Conservation (phyloP, 2,329 filamentous ascomycete species). For the Pseudonectria buxi region DNA sequence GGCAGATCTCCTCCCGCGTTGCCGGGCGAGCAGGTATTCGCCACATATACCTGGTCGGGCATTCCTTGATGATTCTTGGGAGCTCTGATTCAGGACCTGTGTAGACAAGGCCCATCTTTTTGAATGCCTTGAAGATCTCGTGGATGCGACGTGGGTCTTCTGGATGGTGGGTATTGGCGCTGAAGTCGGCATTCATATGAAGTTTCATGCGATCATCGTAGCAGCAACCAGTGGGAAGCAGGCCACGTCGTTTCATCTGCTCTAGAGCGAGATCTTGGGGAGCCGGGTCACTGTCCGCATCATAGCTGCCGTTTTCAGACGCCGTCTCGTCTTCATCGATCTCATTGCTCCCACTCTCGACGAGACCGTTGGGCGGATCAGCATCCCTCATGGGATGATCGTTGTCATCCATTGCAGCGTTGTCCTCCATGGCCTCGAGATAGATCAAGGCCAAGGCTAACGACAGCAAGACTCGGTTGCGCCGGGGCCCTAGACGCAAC, state of each 20-base stretch:
- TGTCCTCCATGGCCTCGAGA: slow-evolving; percentile 1
- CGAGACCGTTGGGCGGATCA: slow-evolving; percentile 21
- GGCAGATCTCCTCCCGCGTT: slow-evolving; percentile 69
- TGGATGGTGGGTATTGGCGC: slow-evolving; percentile 72
- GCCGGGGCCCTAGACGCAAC: too few relatives aligned
- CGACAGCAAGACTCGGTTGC: too few relatives aligned
- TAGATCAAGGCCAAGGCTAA: too few relatives aligned
- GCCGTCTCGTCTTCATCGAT: slow-evolving; percentile 28
- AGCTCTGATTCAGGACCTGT: slow-evolving; percentile 50
- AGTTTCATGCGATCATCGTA: slow-evolving; percentile 96
- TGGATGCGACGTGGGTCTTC: slow-evolving; percentile 91
- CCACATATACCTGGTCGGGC: slow-evolving; percentile 59
- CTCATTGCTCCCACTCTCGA: slow-evolving; percentile 9
- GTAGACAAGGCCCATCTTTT: slow-evolving; percentile 70
- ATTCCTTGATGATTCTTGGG: slow-evolving; percentile 42
- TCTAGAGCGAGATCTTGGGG: slow-evolving; percentile 32
- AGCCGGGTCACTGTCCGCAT: slow-evolving; percentile 29
- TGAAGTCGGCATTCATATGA: slow-evolving; percentile 78
- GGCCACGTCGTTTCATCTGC: slow-evolving; percentile 36
- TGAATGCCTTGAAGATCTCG: slow-evolving; percentile 86
- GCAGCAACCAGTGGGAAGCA: slow-evolving; percentile 68
- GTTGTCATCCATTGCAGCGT: slow-evolving; percentile 34
- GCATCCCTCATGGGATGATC: slow-evolving; percentile 39
- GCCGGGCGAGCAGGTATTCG: slow-evolving; percentile 75
- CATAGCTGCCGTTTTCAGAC: slow-evolving; percentile 28